phyloP scores from a whole-genome alignment of 352 stramenopile species.

The Phytophthora constricta region DNA sequence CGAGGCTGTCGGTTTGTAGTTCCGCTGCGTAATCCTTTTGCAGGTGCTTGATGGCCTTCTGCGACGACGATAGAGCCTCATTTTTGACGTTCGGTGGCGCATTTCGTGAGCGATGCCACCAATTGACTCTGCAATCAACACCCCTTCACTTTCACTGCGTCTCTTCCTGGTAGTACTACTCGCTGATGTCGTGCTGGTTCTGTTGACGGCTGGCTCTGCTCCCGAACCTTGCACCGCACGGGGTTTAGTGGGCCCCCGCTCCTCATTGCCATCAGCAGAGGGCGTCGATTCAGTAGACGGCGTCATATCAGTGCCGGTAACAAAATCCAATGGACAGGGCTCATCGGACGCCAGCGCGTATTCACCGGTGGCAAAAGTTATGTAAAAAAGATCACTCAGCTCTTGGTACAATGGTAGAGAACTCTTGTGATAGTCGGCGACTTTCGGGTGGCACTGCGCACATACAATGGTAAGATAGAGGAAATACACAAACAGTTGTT shows the following conservation, averaged over 20 bases:
- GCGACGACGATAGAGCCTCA: neutral
- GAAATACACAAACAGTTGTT: neutral
- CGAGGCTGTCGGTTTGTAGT: conserved; percentile 2
- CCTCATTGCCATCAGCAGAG: too few species aligned
- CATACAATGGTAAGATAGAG: neutral
- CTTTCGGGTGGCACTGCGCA: neutral
- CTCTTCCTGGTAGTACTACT: too few species aligned
- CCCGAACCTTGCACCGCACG: too few species aligned
- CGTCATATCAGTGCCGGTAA: neutral
- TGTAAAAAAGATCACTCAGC: conserved; percentile 1
- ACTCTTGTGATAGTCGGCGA: neutral
- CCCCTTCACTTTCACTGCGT: neutral
- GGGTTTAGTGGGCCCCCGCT: too few species aligned
- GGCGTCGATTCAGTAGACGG: too few species aligned
- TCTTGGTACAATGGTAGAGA: conserved; percentile 1
- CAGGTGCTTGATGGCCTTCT: conserved; percentile 2
- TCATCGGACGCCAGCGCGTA: neutral
- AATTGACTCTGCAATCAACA: conserved; percentile 1
- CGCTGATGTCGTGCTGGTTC: too few species aligned
- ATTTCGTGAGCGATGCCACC: conserved; percentile 1
- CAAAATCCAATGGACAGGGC: conserved; percentile 1
- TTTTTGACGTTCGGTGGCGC: neutral
- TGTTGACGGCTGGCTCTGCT: too few species aligned
- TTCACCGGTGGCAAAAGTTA: conserved; percentile 2
- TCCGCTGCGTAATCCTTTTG: neutral